Conservation (phyloP, 2,329 filamentous ascomycete genomes). For the Pseudogymnoascus sp. region DNA sequence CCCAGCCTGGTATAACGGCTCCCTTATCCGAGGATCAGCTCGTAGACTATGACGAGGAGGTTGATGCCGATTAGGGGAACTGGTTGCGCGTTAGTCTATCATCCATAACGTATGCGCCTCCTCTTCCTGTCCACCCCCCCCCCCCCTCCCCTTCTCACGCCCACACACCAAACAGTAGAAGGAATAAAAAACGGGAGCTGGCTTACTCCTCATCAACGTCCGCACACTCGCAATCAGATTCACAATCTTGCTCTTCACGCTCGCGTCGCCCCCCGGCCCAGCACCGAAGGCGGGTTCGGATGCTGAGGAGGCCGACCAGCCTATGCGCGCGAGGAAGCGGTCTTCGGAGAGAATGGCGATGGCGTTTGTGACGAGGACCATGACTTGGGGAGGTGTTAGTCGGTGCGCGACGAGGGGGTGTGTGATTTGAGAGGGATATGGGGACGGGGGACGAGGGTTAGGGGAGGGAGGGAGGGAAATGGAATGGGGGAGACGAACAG, state of each 20-base stretch:
- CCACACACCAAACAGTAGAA: background rate
- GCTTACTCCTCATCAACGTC: slow-evolving; percentile 86
- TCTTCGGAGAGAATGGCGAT: slow-evolving; percentile 92
- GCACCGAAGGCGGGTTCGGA: slow-evolving; percentile 70
- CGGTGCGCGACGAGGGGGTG: background rate
- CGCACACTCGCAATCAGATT: slow-evolving; percentile 85
- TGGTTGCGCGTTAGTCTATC: slow-evolving; percentile 28
- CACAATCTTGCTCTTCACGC: slow-evolving; percentile 78
- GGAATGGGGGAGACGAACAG: slow-evolving; percentile 35
- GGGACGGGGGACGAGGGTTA: background rate
- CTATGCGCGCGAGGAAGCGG: slow-evolving; percentile 81
- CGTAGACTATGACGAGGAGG: slow-evolving; percentile 73
- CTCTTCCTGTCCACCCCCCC: background rate
- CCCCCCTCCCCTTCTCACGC: background rate
- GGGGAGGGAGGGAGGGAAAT: slow-evolving; percentile 11
- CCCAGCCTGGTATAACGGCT: background rate
- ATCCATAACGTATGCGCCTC: background rate
- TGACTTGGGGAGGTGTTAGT: slow-evolving; percentile 46
- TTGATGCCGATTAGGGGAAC: slow-evolving; percentile 82
- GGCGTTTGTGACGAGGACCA: slow-evolving; percentile 84
- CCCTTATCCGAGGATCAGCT: slow-evolving; percentile 60
- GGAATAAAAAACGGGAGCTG: background rate
- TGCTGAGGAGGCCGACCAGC: slow-evolving; percentile 59
- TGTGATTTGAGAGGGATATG: too few relatives aligned
- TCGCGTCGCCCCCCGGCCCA: slow-evolving; percentile 57